Conservation (phyloP, 352 stramenopile species). For the Globisporangium perplexum region DNA sequence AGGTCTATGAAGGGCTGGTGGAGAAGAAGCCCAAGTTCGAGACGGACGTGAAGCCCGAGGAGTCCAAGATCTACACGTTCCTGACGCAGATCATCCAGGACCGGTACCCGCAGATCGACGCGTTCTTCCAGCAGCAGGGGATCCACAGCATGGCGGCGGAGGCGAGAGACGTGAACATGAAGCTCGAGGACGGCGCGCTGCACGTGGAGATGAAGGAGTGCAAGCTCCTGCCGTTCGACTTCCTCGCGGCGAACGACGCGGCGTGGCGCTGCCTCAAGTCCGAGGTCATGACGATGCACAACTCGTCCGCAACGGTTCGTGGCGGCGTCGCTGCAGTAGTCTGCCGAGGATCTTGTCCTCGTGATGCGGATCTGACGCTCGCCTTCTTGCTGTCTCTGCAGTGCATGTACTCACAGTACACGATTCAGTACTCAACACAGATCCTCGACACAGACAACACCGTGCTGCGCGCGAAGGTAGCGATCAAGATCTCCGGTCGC, state of each 20-base stretch:
- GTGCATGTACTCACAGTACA: slow-evolving; percentile 1
- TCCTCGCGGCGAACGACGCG: slow-evolving; percentile 21
- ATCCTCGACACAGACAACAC: slow-evolving; percentile 11
- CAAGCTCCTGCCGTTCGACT: slow-evolving; percentile 48
- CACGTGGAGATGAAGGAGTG: slow-evolving; percentile 43
- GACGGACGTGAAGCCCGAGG: slow-evolving; percentile 11
- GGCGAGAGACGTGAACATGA: slow-evolving; percentile 9
- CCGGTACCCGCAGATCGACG: slow-evolving; percentile 10
- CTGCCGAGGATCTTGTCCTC: background rate
- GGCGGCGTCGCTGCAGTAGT: background rate
- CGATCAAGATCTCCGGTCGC: slow-evolving; percentile 11
- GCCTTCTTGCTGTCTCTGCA: background rate
- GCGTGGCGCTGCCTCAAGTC: slow-evolving; percentile 31
- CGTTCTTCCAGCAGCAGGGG: slow-evolving; percentile 8
- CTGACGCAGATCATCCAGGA: slow-evolving; percentile 13
- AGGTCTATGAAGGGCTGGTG: slow-evolving; percentile 13
- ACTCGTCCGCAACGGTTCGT: slow-evolving; percentile 11
- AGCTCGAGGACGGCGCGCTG: slow-evolving; percentile 10
- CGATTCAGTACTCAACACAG: background rate
- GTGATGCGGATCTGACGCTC: too few species aligned
- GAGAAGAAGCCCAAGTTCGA: slow-evolving; percentile 10
- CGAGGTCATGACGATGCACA: slow-evolving; percentile 16
- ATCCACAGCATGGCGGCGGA: background rate
- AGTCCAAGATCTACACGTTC: slow-evolving; percentile 17
- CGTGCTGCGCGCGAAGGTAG: slow-evolving; percentile 11